phyloP scores from a whole-genome alignment of 2,329 filamentous ascomycete species.

The Penicillium sp. region DNA sequence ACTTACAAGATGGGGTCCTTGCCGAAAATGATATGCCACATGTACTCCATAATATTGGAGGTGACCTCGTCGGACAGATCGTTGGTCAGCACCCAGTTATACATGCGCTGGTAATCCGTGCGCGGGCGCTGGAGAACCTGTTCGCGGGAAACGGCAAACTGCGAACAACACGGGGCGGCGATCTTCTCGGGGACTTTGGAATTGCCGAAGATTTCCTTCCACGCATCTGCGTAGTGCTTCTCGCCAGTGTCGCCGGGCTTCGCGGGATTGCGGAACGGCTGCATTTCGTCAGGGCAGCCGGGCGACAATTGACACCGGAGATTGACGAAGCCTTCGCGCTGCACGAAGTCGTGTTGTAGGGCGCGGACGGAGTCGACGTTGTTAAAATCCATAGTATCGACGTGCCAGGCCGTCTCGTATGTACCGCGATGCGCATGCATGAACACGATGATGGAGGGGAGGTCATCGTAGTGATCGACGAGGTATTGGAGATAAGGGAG shows the following conservation, averaged over 20 bases:
- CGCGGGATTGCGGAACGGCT: conserved; percentile 23
- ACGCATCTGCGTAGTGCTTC: conserved; percentile 31
- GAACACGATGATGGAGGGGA: conserved; percentile 55
- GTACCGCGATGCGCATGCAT: conserved; percentile 55
- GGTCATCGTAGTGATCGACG: conserved; percentile 45
- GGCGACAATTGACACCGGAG: conserved; percentile 51
- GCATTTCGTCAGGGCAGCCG: conserved; percentile 33
- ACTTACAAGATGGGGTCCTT: conserved; percentile 38
- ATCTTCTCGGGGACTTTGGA: conserved; percentile 47
- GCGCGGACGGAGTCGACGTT: conserved; percentile 51
- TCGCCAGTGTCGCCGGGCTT: conserved; percentile 26
- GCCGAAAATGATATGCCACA: conserved; percentile 59
- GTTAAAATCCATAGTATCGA: conserved; percentile 56
- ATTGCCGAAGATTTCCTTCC: conserved; percentile 25
- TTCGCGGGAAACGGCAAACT: conserved; percentile 59
- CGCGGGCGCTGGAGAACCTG: conserved; percentile 48
- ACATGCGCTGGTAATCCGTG: conserved; percentile 54
- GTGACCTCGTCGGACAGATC: conserved; percentile 53
- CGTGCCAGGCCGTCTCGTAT: conserved; percentile 53
- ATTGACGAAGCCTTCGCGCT: conserved; percentile 56
- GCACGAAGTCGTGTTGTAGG: conserved; percentile 51
- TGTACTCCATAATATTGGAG: conserved; percentile 61
- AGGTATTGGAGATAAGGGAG: conserved; percentile 49
- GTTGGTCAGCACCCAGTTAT: conserved; percentile 58
- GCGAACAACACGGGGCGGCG: conserved; percentile 59